Evolutionary conservation across 352 stramenopile genomes (phyloP).

Genomic region (Pythium apleroticum): DNA sequence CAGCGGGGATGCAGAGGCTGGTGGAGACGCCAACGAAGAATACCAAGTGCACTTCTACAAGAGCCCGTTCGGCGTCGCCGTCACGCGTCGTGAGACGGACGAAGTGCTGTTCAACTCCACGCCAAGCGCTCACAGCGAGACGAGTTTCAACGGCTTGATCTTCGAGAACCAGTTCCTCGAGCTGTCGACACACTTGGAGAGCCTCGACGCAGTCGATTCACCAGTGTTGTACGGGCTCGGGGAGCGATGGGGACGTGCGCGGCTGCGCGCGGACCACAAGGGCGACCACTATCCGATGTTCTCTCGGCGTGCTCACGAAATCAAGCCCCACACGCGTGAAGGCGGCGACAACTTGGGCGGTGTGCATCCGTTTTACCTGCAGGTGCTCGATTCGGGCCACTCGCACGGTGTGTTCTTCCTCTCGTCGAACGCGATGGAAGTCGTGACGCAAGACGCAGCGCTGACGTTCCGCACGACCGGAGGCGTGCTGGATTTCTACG

Average conservation of each 20-base stretch:
- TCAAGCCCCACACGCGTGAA: constrained; percentile 23
- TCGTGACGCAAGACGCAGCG: constrained; percentile 54
- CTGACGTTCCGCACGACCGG: constrained; percentile 81
- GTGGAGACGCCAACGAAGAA: background rate
- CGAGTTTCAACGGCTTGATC: constrained; percentile 60
- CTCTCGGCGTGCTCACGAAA: constrained; percentile 13
- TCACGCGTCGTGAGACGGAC: constrained; percentile 49
- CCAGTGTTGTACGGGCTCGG: constrained; percentile 74
- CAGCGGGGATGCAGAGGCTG: background rate
- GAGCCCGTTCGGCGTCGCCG: constrained; percentile 68
- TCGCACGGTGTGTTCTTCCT: constrained; percentile 79
- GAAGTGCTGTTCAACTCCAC: constrained; percentile 89
- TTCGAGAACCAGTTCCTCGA: constrained; percentile 90
- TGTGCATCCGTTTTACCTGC: constrained; percentile 80
- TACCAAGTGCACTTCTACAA: constrained; percentile 67
- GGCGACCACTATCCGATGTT: constrained; percentile 79
- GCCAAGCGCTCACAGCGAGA: constrained; percentile 36
- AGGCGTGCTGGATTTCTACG: constrained; percentile 79
- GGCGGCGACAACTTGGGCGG: constrained; percentile 78
- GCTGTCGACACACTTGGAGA: constrained; percentile 65
- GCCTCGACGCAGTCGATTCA: constrained; percentile 17
- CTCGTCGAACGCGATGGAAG: constrained; percentile 88
- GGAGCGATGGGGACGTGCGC: constrained; percentile 51
- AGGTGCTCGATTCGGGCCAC: constrained; percentile 38
- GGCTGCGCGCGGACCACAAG: constrained; percentile 37